Evolutionary conservation across 208 protist genomes (phyloP).

Genomic region (Vickermania spadyakhi): DNA sequence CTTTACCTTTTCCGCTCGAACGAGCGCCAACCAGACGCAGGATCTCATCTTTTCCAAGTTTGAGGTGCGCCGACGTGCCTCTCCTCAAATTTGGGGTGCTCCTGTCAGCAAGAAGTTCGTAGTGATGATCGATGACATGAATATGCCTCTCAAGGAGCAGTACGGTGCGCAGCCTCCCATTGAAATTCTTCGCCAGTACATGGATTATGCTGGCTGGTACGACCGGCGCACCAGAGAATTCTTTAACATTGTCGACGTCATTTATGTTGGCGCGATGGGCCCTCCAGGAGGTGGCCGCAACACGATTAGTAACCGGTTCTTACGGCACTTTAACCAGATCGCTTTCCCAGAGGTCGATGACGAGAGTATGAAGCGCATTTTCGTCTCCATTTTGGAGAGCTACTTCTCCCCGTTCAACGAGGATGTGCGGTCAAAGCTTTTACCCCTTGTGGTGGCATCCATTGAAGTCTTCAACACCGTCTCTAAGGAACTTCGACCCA

Average conservation of each 20-base stretch:
- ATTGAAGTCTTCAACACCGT: slow-evolving; percentile 95
- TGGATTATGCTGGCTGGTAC: slow-evolving; percentile 97
- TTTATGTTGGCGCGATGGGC: slow-evolving; percentile 94
- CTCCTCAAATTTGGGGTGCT: slow-evolving; percentile 94
- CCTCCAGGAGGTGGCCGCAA: slow-evolving; percentile 96
- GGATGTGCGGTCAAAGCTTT: slow-evolving; percentile 61
- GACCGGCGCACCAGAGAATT: slow-evolving; percentile 92
- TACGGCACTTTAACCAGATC: slow-evolving; percentile 98
- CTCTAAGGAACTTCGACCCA: slow-evolving; percentile 93
- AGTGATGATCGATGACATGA: slow-evolving; percentile 98
- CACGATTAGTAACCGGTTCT: slow-evolving; percentile 93
- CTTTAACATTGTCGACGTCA: slow-evolving; percentile 94
- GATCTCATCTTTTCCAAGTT: slow-evolving; percentile 97
- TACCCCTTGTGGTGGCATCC: slow-evolving; percentile 84
- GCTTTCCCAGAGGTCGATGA: slow-evolving; percentile 94
- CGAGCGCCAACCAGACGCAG: slow-evolving; percentile 96
- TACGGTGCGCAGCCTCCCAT: slow-evolving; percentile 98
- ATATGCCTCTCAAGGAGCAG: slow-evolving; percentile 97
- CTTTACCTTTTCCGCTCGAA: slow-evolving; percentile 97
- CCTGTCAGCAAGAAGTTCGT: slow-evolving; percentile 95
- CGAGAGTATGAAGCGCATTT: slow-evolving; percentile 94
- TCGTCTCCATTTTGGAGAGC: slow-evolving; percentile 91
- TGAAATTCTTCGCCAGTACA: slow-evolving; percentile 97
- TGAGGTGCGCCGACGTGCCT: slow-evolving; percentile 92
- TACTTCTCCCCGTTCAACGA: slow-evolving; percentile 89